Base-by-base conservation (phyloP, 169 alveolate species). In the Ichthyophthirius multifiliis region DNA sequence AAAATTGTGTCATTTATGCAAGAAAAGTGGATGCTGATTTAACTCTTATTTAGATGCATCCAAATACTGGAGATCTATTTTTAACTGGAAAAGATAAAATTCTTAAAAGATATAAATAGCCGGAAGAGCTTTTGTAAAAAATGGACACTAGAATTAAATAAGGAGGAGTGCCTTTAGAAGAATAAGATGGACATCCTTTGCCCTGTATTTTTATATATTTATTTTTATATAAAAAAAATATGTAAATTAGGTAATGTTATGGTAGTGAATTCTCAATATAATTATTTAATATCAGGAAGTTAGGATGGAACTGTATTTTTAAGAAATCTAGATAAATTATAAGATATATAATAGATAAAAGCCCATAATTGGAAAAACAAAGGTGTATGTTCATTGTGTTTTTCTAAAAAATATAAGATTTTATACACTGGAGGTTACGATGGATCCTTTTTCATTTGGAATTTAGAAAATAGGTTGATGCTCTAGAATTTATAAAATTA, bases 401-500 rank as follows among this genome's bases (percentile, higher is more conserved):
- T 90, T 65, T 88, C 95, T 10, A 71, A 75, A 32, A 85, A 83
- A 13, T 79, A 89, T 23, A 74, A 89, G 4, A 62, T 89, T 10
- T 86, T 90, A 9, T 92, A 87, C 43, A 71, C 90, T 7, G 90
- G 94, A 6, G 95, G 96, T 2, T 80, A 83, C 39, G 96, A 92
- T 71, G 92, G 95, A 1, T 81, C 90, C 20, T 73, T 92, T 45
- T 82, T 92, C 35, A 67, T 78, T n/a, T 92, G 95, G 93, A 78
- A 78, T 18, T 55, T 87, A 7, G 92, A 87, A 13, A 83, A 92
- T 37, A 43, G 62, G 13, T 82, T 87, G 10, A 75, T 84, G 35
- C 46, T 90, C 16, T 62, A 76, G 73, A 78, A 85, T 55, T 1
- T 10, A 3, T 55, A 55, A 27, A 20, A 10, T 13, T 27, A 55